Base-by-base conservation (phyloP, 768 basidiomycete genomes). In the Psilocybe cyanescens region DNA sequence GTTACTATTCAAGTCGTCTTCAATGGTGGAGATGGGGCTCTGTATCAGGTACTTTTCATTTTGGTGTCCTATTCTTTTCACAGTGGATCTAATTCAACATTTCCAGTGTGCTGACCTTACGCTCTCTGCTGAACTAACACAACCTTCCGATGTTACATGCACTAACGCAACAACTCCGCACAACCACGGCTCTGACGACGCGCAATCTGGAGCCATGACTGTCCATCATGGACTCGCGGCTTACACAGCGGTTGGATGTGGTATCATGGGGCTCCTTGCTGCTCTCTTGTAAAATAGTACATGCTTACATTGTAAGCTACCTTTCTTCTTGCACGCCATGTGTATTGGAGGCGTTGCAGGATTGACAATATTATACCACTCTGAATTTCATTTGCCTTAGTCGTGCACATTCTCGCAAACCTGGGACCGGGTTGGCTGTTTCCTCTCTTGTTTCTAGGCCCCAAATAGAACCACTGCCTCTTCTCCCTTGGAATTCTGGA, bases 21-120 rank as follows among this genome's bases (percentile, higher is more conserved):
- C 67, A 74, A 84, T 58, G 89, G 88, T 52, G 88, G 89, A 30
- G 90, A 93, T 68, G 89, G 87, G 37, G 62, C 72, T 37, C 80
- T 93, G 16, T 91, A 83, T 74, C 88, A 91, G 81, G 88, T 85
- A 68, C 3, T 70, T 68, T 8, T 45, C 8, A 12, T 30, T 28
- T 14, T 41, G 17, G 29, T 24, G 50, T 28, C 29, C 29, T 50
- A 28, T 16, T 8, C 2, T 12, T 44, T 47, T 39, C 39, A 12
- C 59, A 28, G 65, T 19, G 68, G 75, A 39, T 74, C 73, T 44
- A 7, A 79, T 75, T 64, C 16, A 45, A 35, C 14, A 9, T 47
- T 53, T 57, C n/a, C 70, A 92, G 89, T 94, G 91, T 71, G 81
- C 92, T 46, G 93, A 94, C 72, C 75, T 94, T 60, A 85, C 88